These are phyloP conservation scores for Cornus controversa DNA, from an alignment of 148 eudicot species.

Conservation along the genomic window DNA sequence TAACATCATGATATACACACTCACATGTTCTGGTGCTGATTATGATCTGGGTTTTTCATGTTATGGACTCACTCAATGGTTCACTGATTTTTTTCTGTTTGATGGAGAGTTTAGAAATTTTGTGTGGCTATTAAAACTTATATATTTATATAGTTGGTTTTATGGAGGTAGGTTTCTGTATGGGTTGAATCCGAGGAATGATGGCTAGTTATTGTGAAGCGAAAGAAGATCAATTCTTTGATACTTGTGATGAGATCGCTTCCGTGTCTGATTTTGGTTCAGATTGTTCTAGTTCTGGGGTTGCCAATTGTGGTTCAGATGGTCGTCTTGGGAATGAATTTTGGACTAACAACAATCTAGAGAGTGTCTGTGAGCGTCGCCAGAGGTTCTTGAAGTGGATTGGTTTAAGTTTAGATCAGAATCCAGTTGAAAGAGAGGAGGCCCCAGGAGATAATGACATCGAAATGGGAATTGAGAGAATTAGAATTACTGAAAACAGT, in stretches of 20 bases:
- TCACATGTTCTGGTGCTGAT: background rate
- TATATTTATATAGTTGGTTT: background rate
- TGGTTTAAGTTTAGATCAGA: constrained; percentile 42
- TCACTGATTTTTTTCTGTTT: background rate
- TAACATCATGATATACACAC: background rate
- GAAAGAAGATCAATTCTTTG: constrained; percentile 56
- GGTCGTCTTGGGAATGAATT: constrained; percentile 45
- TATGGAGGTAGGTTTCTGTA: constrained; percentile 16
- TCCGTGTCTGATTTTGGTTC: constrained; percentile 61
- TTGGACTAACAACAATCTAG: constrained; percentile 52
- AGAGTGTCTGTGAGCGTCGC: constrained; percentile 63
- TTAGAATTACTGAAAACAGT: constrained; percentile 38
- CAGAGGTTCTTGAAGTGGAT: constrained; percentile 49
- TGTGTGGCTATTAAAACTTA: background rate
- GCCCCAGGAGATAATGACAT: constrained; percentile 23
- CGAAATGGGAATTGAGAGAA: constrained; percentile 16
- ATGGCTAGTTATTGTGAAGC: constrained; percentile 31
- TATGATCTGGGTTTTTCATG: constrained; percentile 1
- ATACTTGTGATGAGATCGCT: constrained; percentile 56
- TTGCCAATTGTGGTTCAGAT: constrained; percentile 19
- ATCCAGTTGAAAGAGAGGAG: constrained; percentile 31
- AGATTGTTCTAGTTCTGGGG: constrained; percentile 35
- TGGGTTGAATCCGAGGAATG: constrained; percentile 17
- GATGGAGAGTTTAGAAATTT: background rate
- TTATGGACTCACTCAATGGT: background rate